These are phyloP conservation scores for Aspergillus kassunensis DNA, from an alignment of 495 filamentous ascomycete genomes.

Conservation along the genomic window DNA sequence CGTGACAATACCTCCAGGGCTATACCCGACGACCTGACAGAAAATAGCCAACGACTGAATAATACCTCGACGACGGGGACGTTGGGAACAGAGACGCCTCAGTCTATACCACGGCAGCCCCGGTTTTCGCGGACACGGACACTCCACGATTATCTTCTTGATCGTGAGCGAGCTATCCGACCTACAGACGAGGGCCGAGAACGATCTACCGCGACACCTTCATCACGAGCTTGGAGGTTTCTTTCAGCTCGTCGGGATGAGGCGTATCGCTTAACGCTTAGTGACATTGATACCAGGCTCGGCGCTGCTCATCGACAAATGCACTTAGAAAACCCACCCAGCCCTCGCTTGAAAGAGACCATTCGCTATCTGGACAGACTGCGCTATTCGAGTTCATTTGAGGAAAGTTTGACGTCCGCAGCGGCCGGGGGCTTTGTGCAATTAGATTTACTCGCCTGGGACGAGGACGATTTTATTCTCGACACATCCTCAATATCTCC, in stretches of 20 bases:
- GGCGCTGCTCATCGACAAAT: slow-evolving; percentile 50
- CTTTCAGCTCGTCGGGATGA: slow-evolving; percentile 32
- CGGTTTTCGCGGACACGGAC: slow-evolving; percentile 42
- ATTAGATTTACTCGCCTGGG: slow-evolving; percentile 38
- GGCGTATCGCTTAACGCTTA: slow-evolving; percentile 34
- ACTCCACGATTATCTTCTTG: slow-evolving; percentile 45
- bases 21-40: slow-evolving; percentile 16
- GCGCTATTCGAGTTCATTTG: slow-evolving; percentile 50
- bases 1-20: slow-evolving; percentile 10
- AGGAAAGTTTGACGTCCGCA: slow-evolving; percentile 54
- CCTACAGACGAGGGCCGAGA: slow-evolving; percentile 33
- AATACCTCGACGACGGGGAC: slow-evolving; percentile 35
- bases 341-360: slow-evolving; percentile 51
- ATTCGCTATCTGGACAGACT: slow-evolving; percentile 63
- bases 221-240: slow-evolving; percentile 35
- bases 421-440: slow-evolving; percentile 47
- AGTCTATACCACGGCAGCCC: slow-evolving; percentile 47
- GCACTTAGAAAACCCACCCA: slow-evolving; percentile 43
- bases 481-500: slow-evolving; percentile 52
- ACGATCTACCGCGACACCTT: slow-evolving; percentile 17
- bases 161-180: slow-evolving; percentile 35
- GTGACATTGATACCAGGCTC: slow-evolving; percentile 43
- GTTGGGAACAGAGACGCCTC: no score
- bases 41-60: slow-evolving; percentile 19
- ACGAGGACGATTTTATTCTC: slow-evolving; percentile 59